Conservation (phyloP, 1,284 basidiomycete species). For the Cutaneotrichosporon cyanovorans region DNA sequence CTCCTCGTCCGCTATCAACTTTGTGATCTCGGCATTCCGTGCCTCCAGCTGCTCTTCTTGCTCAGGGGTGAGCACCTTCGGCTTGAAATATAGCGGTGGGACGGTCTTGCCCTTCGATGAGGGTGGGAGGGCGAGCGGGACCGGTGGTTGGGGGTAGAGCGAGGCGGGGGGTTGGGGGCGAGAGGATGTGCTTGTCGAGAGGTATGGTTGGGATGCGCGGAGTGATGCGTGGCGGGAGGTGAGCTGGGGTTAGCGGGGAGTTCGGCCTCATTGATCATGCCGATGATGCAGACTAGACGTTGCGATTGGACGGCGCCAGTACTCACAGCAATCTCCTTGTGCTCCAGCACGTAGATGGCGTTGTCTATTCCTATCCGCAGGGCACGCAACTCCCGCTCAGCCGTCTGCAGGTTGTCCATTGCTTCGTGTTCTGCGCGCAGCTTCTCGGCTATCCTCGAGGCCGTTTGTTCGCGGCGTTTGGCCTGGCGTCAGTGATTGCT, state of each 20-base stretch:
- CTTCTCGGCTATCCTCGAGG: conserved; percentile 37
- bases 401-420: conserved; percentile 33
- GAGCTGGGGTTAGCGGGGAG: conserved; percentile 24
- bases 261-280: too few relatives aligned
- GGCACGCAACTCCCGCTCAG: conserved; percentile 36
- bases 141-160: conserved; percentile 28
- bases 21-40: conserved; percentile 25
- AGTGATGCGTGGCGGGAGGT: conserved; percentile 32
- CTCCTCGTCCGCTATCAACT: conserved; percentile 29
- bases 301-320: neutral
- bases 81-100: conserved; percentile 37
- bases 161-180: conserved; percentile 15
- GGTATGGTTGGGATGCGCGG: conserved; percentile 29
- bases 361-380: conserved; percentile 34
- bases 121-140: conserved; percentile 34
- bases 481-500: conserved; percentile 20
- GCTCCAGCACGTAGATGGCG: conserved; percentile 31
- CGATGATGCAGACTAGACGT: neutral
- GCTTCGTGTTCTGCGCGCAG: conserved; percentile 33
- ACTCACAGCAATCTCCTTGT: conserved; percentile 40
- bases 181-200: conserved; percentile 25
- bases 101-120: conserved; percentile 18
- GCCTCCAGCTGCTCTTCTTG: conserved; percentile 32
- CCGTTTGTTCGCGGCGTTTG: conserved; percentile 37
- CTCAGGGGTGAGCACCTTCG: conserved; percentile 35